Conservation (phyloP, 495 filamentous ascomycete species). For the Daldinia decipiens region DNA sequence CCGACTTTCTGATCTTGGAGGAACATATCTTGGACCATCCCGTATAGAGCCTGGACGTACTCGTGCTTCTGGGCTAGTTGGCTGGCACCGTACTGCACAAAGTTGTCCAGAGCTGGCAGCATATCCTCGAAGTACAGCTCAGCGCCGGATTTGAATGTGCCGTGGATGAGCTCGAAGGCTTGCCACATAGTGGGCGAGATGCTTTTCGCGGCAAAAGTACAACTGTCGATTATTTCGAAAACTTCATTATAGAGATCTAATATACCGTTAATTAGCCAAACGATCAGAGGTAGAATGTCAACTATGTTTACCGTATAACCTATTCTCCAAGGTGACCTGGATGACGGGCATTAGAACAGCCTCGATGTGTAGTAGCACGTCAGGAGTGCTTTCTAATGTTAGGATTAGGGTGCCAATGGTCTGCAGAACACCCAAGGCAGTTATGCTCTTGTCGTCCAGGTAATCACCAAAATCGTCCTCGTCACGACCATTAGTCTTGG, state of each 20-base stretch:
- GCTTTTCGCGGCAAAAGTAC: constrained; percentile 95
- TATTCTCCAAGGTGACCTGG: constrained; percentile 93
- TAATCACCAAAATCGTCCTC: constrained; percentile 88
- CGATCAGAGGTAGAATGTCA: background rate
- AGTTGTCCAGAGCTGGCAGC: constrained; percentile 97
- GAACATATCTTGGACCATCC: constrained; percentile 78
- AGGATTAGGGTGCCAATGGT: constrained; percentile 98
- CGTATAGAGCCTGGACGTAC: constrained; percentile 85
- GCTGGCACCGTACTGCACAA: constrained; percentile 86
- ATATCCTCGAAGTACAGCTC: constrained; percentile 99
- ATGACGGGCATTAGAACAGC: constrained; percentile 97
- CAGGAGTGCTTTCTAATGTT: constrained; percentile 94
- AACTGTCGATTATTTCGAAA: constrained; percentile 99
- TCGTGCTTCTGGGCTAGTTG: constrained; percentile 82
- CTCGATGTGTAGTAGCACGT: constrained; percentile 92
- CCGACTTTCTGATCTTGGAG: constrained; percentile 83
- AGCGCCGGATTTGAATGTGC: constrained; percentile 95
- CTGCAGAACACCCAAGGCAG: constrained; percentile 93
- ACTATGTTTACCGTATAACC: constrained; percentile 75
- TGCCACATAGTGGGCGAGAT: constrained; percentile 98
- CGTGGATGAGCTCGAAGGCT: constrained; percentile 94
- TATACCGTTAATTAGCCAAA: constrained; percentile 40
- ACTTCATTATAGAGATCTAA: constrained; percentile 94
- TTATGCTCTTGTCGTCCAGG: constrained; percentile 98
- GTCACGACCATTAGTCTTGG: constrained; percentile 77